These are phyloP conservation scores for Blastobotrys serpentis DNA, from an alignment of 1,139 yeast species.

Conservation along the genomic window DNA sequence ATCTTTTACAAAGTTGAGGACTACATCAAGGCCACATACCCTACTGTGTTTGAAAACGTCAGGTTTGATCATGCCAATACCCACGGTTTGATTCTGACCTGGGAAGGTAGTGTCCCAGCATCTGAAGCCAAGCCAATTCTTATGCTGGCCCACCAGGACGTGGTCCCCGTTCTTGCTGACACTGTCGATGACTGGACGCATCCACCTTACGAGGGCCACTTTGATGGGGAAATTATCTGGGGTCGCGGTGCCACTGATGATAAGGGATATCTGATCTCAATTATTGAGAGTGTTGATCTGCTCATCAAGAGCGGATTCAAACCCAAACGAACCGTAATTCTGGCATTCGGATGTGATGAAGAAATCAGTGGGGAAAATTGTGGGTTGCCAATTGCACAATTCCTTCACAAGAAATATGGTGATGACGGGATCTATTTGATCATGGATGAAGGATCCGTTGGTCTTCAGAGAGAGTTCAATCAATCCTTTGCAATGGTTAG, in stretches of 20 bases:
- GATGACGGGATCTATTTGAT: conserved; percentile 53
- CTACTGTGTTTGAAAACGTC: conserved; percentile 52
- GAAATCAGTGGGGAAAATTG: conserved; percentile 58
- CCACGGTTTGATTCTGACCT: conserved; percentile 65
- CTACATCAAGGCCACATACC: conserved; percentile 58
- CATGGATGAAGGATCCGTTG: conserved; percentile 61
- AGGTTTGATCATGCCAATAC: conserved; percentile 59
- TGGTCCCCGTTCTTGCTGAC: conserved; percentile 70
- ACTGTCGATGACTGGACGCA: conserved; percentile 61
- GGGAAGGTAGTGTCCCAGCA: conserved; percentile 50
- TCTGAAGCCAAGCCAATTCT: conserved; percentile 56
- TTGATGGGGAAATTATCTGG: conserved; percentile 56
- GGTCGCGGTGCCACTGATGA: conserved; percentile 71
- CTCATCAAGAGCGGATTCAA: conserved; percentile 47
- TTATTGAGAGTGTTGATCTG: conserved; percentile 58
- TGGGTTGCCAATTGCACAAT: conserved; percentile 48
- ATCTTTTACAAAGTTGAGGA: conserved; percentile 52
- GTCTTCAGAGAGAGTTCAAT: conserved; percentile 45
- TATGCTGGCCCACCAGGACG: conserved; percentile 78
- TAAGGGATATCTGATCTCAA: conserved; percentile 56
- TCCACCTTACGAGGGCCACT: conserved; percentile 69
- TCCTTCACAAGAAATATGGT: conserved; percentile 54
- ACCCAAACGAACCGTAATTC: conserved; percentile 56
- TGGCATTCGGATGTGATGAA: conserved; percentile 73
- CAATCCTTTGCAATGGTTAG: conserved; percentile 55